These are phyloP conservation scores for Perkinsus marinus DNA, from an alignment of 169 alveolate genomes.

Conservation along the genomic window DNA sequence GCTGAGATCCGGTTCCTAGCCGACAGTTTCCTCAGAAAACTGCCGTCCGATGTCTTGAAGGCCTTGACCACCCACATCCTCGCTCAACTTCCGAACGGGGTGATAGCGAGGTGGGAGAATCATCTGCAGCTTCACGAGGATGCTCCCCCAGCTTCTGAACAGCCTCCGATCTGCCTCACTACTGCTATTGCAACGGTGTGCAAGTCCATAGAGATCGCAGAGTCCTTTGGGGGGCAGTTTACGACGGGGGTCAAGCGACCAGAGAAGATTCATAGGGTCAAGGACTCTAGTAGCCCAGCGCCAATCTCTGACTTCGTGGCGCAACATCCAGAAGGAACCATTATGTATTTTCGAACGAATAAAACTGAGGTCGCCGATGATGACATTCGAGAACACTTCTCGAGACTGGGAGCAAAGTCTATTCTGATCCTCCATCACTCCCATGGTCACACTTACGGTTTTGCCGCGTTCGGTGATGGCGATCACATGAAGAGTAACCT, in stretches of 20 bases:
- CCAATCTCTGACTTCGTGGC: neutral
- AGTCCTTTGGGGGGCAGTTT: neutral
- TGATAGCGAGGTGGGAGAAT: neutral
- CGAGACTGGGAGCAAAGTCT: neutral
- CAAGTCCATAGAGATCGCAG: neutral
- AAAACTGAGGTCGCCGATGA: neutral
- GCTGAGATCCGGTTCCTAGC: neutral
- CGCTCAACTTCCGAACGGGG: neutral
- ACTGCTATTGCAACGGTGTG: neutral
- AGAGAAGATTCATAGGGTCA: neutral
- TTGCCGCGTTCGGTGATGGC: neutral
- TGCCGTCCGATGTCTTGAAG: neutral
- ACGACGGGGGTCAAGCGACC: neutral
- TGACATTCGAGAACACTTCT: neutral
- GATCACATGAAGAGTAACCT: neutral
- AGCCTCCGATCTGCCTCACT: neutral
- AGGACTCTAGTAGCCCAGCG: neutral
- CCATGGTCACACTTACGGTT: neutral
- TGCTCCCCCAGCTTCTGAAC: neutral
- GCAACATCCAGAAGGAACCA: neutral
- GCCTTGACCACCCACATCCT: neutral
- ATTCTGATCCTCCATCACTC: neutral
- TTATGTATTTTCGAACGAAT: neutral
- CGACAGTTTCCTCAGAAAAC: neutral
- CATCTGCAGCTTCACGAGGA: neutral